These are phyloP conservation scores for Nissolia schottii DNA, from an alignment of 306 rosid genomes.

Conservation along the genomic window DNA sequence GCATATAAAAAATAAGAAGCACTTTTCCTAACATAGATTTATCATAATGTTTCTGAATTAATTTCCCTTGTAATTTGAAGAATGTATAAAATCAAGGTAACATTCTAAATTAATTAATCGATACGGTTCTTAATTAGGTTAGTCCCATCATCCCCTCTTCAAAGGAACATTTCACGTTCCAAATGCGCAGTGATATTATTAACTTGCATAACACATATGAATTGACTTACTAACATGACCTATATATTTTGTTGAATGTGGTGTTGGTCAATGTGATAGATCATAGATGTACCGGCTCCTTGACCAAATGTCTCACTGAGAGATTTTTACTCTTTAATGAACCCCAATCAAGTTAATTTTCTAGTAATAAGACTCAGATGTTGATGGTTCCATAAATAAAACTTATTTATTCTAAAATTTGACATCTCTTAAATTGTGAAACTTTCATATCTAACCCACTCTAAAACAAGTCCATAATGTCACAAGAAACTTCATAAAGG, in stretches of 20 bases:
- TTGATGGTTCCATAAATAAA: too few species aligned
- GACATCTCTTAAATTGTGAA: not conserved
- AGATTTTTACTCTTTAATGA: too few species aligned
- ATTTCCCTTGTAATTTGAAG: not conserved
- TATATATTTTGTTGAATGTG: too few species aligned
- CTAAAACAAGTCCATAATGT: not conserved
- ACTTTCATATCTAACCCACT: not conserved
- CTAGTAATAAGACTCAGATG: too few species aligned
- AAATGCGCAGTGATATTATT: not conserved
- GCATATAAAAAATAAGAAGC: not conserved
- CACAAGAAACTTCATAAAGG: not conserved
- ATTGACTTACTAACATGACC: not conserved
- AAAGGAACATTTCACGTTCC: not conserved
- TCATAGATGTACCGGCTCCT: too few species aligned
- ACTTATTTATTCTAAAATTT: too few species aligned
- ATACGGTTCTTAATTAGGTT: too few species aligned
- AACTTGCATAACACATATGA: not conserved
- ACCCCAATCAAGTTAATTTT: too few species aligned
- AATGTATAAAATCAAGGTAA: not conserved
- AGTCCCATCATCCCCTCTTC: not conserved
- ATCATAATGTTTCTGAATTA: not conserved
- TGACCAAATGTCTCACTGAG: too few species aligned
- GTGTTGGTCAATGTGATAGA: too few species aligned
- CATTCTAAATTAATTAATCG: not conserved
- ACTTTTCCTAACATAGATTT: not conserved